These are phyloP conservation scores for Nephelium lappaceum DNA, from an alignment of 345 rosid species.

Conservation along the genomic window DNA sequence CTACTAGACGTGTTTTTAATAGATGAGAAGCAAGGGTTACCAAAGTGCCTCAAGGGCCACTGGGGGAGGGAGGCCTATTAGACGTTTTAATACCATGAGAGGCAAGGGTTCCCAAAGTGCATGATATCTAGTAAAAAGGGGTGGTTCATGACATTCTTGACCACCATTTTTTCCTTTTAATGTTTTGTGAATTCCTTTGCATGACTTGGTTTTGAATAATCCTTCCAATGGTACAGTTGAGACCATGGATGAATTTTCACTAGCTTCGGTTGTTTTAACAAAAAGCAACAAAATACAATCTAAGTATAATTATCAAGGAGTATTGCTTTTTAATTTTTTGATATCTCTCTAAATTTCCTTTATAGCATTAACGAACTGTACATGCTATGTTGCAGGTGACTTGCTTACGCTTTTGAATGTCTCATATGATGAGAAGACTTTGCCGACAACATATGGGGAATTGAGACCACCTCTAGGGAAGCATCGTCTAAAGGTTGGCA, in stretches of 20 bases:
- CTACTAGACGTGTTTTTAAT: too few species aligned
- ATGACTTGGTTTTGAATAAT: neutral
- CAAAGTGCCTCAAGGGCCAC: too few species aligned
- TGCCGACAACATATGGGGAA: conserved; percentile 95
- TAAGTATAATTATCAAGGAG: neutral
- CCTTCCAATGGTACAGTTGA: neutral
- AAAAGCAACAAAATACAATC: neutral
- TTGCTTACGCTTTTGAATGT: conserved; percentile 74
- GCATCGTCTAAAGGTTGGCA: conserved; percentile 86
- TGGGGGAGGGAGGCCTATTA: too few species aligned
- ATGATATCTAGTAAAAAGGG: neutral
- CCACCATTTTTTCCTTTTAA: neutral
- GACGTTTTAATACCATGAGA: neutral
- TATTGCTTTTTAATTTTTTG: neutral
- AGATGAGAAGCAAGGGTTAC: too few species aligned
- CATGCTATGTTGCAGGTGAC: conserved; percentile 55
- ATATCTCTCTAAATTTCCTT: neutral
- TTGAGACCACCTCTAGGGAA: conserved; percentile 98
- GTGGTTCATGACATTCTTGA: neutral
- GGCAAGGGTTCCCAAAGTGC: neutral
- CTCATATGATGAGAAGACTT: conserved; percentile 71
- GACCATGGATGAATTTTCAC: neutral
- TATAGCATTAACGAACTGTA: conserved; percentile 18
- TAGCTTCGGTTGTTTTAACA: neutral
- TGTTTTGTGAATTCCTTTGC: neutral